Percentiles rank a stretch among this genome's conserved stretches.
Evolutionary conservation across 2,329 filamentous ascomycete genomes (phyloP).

Genomic region (Penicillium polonicum): DNA sequence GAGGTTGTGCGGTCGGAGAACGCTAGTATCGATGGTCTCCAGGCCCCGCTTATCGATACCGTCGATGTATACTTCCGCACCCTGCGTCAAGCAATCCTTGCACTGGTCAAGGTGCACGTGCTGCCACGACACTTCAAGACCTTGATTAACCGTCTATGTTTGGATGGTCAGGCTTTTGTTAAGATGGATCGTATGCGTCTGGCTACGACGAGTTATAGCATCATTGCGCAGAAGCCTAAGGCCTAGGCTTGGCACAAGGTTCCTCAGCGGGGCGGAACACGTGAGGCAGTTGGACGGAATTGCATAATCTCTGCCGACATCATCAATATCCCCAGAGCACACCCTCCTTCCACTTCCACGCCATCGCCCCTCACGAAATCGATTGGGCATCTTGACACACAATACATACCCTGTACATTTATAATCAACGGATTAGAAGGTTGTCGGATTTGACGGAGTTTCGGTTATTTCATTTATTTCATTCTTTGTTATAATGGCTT

Average conservation of each 20-base stretch:
- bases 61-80: slow-evolving; percentile 56
- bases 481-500: neutral
- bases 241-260: slow-evolving; percentile 2
- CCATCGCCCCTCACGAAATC: neutral
- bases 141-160: slow-evolving; percentile 53
- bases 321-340: neutral
- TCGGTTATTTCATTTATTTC: neutral
- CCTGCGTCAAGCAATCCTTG: slow-evolving; percentile 51
- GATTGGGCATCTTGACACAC: neutral
- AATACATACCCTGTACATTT: slow-evolving; percentile 1
- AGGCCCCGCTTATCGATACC: slow-evolving; percentile 55
- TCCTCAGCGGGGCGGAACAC: neutral
- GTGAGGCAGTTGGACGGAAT: neutral
- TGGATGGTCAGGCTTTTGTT: slow-evolving; percentile 56
- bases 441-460: neutral
- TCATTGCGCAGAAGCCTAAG: slow-evolving; percentile 51
- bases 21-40: slow-evolving; percentile 52
- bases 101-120: slow-evolving; percentile 48
- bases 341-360: neutral
- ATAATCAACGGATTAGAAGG: neutral
- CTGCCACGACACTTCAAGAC: slow-evolving; percentile 55
- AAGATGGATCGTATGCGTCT: slow-evolving; percentile 57
- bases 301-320: neutral
- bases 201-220: slow-evolving; percentile 53
- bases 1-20: slow-evolving; percentile 51